phyloP scores from a whole-genome alignment of 1,284 basidiomycete species.

The Moesziomyces globuligerus region DNA sequence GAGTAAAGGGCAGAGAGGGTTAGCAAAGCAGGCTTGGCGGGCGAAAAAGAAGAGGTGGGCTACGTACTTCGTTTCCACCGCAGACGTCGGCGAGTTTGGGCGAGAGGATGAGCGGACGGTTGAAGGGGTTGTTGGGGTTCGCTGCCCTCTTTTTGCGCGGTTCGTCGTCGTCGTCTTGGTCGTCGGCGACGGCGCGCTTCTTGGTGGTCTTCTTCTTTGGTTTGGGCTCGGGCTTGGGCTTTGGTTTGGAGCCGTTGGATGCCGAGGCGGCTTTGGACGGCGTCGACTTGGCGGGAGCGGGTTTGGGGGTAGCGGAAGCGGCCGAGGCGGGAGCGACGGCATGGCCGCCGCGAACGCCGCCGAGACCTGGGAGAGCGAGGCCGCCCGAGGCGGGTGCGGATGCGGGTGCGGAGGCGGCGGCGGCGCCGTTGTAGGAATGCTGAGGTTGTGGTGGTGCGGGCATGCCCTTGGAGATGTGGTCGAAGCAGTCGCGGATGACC shows the following conservation, averaged over 20 bases:
- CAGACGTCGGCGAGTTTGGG: conserved; percentile 62
- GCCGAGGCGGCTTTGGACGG: conserved; percentile 12
- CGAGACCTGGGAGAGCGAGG: conserved; percentile 55
- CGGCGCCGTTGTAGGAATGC: conserved; percentile 22
- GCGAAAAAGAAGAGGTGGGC: neutral
- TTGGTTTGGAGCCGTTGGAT: conserved; percentile 38
- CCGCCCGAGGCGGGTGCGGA: conserved; percentile 43
- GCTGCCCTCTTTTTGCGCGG: conserved; percentile 51
- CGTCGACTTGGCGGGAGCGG: conserved; percentile 10
- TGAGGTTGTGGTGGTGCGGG: conserved; percentile 39
- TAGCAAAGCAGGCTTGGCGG: neutral
- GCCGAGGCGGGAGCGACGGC: conserved; percentile 22
- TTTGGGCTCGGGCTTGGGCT: conserved; percentile 45
- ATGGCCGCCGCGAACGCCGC: conserved; percentile 49
- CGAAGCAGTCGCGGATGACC: conserved; percentile 61
- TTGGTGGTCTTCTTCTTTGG: conserved; percentile 61
- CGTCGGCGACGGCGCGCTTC: conserved; percentile 29
- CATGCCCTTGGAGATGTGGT: conserved; percentile 51
- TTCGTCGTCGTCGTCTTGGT: conserved; percentile 44
- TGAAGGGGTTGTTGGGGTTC: conserved; percentile 66
- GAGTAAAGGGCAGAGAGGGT: conserved; percentile 71
- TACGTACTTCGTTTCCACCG: conserved; percentile 59
- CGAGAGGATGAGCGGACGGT: conserved; percentile 60
- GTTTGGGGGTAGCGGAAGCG: conserved; percentile 30
- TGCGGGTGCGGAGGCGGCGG: too few relatives aligned